Conservation (phyloP, 2,329 filamentous ascomycete genomes). For the Trichoderma guizhouense region DNA sequence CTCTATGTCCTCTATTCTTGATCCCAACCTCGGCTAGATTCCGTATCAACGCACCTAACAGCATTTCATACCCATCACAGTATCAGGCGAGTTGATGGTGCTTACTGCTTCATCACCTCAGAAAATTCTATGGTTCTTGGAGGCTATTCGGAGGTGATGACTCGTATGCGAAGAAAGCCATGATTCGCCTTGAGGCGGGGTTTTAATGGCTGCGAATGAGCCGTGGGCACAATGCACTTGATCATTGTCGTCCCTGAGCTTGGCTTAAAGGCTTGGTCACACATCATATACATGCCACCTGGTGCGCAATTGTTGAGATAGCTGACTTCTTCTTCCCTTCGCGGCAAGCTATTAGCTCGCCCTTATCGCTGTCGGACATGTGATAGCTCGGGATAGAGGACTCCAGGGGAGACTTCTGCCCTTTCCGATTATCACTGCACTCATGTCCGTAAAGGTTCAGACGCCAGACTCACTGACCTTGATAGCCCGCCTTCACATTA, state of each 20-base stretch:
- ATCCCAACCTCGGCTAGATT: background rate
- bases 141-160: too few species aligned
- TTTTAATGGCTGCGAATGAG: background rate
- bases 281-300: constrained; percentile 37
- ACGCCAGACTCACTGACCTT: constrained; percentile 36
- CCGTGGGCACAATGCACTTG: constrained; percentile 4
- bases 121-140: too few species aligned
- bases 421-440: background rate
- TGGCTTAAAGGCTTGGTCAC: constrained; percentile 35
- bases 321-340: constrained; percentile 40
- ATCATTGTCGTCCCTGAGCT: constrained; percentile 19
- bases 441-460: constrained; percentile 26
- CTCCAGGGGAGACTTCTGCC: constrained; percentile 31
- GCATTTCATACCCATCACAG: background rate
- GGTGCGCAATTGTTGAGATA: constrained; percentile 42
- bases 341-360: constrained; percentile 31
- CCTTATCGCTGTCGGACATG: constrained; percentile 44
- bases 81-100: background rate
- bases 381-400: constrained; percentile 41
- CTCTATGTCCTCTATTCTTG: background rate
- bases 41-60: background rate
- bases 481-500: constrained; percentile 25
- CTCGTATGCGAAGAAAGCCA: background rate
- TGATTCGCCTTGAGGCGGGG: background rate
- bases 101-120: background rate